Percentiles rank a stretch among this genome's conserved stretches.
Conservation (phyloP, 139 green algal species). For the Chlamydomonas sp. region DNA sequence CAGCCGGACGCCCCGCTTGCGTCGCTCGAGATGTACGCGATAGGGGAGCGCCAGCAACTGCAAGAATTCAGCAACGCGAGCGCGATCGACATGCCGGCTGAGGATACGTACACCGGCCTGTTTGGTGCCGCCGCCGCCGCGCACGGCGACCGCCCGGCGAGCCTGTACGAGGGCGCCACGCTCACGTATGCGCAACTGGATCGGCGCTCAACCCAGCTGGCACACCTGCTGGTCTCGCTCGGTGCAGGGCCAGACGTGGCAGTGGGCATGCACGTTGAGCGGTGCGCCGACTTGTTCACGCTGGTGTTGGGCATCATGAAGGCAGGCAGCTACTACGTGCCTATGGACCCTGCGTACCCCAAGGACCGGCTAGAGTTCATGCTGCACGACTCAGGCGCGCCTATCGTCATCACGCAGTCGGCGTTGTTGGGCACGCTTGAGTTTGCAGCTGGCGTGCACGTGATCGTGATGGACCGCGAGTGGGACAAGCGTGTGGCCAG, state of each 20-base stretch:
- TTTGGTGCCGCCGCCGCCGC: conserved; percentile 29
- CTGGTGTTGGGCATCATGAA: too few species aligned
- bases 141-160: neutral
- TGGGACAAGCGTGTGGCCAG: neutral
- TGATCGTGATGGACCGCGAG: conserved; percentile 3
- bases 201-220: neutral
- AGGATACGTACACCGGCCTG: conserved; percentile 22
- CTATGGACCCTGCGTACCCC: neutral
- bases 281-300: too few species aligned
- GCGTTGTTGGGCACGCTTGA: neutral
- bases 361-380: conserved; percentile 13
- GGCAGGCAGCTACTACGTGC: neutral
- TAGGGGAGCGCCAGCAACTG: conserved; percentile 15
- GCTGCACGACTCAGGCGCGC: too few species aligned
- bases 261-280: too few species aligned
- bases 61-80: neutral
- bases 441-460: neutral
- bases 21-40: neutral
- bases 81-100: neutral
- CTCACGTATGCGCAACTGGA: neutral
- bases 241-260: conserved; percentile 33
- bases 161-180: neutral
- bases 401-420: too few species aligned
- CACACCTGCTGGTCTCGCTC: neutral
- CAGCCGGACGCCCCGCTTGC: neutral